Conservation (phyloP, 495 filamentous ascomycete genomes). For the Chaetomium fimeti region DNA sequence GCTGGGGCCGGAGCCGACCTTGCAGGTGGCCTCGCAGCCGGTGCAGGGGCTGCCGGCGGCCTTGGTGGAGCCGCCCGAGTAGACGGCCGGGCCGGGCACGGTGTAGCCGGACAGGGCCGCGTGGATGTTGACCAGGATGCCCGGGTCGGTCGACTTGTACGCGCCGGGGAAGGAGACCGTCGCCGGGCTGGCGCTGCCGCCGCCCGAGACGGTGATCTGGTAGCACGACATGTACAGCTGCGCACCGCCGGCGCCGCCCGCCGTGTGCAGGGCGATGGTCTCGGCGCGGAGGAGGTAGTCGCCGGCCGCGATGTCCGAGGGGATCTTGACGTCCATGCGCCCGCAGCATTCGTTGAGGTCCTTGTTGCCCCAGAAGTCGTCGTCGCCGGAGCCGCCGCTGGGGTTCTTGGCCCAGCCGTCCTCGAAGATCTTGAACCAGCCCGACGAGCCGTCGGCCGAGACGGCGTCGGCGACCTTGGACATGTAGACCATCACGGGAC, state of each 20-base stretch:
- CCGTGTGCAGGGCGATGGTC: constrained; percentile 52
- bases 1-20: constrained; percentile 34
- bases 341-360: constrained; percentile 56
- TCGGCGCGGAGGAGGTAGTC: constrained; percentile 57
- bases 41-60: constrained; percentile 37
- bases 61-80: constrained; percentile 41
- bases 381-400: constrained; percentile 37
- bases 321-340: constrained; percentile 49
- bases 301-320: constrained; percentile 47
- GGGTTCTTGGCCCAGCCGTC: constrained; percentile 47
- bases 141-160: constrained; percentile 49
- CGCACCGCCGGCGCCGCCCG: constrained; percentile 39
- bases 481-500: constrained; percentile 55
- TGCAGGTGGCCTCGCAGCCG: constrained; percentile 45
- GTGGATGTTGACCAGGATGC: constrained; percentile 54
- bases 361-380: constrained; percentile 53
- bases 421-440: constrained; percentile 56
- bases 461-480: constrained; percentile 51
- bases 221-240: constrained; percentile 56
- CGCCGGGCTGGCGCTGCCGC: constrained; percentile 38
- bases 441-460: constrained; percentile 43
- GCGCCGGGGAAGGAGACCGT: constrained; percentile 49
- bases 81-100: constrained; percentile 45
- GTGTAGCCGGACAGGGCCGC: constrained; percentile 36
- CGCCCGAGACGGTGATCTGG: constrained; percentile 43